Conservation (phyloP, 2,329 filamentous ascomycete species). For the Fusarium pseudonygamai region DNA sequence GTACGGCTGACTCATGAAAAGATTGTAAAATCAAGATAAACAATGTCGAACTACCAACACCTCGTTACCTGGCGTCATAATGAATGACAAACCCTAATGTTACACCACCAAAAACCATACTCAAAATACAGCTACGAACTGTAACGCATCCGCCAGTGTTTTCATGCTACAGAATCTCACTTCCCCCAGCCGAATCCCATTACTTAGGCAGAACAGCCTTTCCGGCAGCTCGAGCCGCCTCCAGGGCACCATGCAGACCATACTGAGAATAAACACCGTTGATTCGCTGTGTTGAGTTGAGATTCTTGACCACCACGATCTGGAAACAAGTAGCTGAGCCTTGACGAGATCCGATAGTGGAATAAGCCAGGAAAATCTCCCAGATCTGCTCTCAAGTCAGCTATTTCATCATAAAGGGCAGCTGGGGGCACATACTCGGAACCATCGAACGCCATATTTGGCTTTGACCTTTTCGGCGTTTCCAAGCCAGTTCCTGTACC, state of each 20-base stretch:
- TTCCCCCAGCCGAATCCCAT: accelerated
- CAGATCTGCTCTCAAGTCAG: slow-evolving; percentile 72
- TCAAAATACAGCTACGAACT: not conserved
- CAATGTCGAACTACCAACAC: accelerated
- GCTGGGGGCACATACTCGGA: too few species aligned
- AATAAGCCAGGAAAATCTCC: slow-evolving; percentile 90
- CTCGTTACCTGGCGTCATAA: not conserved
- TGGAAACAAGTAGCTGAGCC: slow-evolving; percentile 88
- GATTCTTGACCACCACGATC: slow-evolving; percentile 87
- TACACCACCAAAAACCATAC: not conserved
- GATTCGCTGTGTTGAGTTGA: slow-evolving; percentile 85
- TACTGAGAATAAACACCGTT: slow-evolving; percentile 77
- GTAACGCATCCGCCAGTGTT: accelerated
- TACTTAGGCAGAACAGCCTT: slow-evolving; percentile 35
- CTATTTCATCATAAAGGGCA: not conserved
- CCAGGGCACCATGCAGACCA: slow-evolving; percentile 70
- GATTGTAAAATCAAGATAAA: not conserved
- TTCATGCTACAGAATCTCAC: too few species aligned
- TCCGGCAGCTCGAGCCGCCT: slow-evolving; percentile 44
- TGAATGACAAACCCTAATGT: not conserved
- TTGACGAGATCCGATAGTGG: slow-evolving; percentile 84
- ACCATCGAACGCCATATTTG: slow-evolving; percentile 94
- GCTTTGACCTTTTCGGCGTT: slow-evolving; percentile 89
- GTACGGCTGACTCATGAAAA: accelerated
- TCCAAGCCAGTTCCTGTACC: slow-evolving; percentile 97